These are phyloP conservation scores for Mycena crocata DNA, from an alignment of 768 basidiomycete species.

Conservation along the genomic window DNA sequence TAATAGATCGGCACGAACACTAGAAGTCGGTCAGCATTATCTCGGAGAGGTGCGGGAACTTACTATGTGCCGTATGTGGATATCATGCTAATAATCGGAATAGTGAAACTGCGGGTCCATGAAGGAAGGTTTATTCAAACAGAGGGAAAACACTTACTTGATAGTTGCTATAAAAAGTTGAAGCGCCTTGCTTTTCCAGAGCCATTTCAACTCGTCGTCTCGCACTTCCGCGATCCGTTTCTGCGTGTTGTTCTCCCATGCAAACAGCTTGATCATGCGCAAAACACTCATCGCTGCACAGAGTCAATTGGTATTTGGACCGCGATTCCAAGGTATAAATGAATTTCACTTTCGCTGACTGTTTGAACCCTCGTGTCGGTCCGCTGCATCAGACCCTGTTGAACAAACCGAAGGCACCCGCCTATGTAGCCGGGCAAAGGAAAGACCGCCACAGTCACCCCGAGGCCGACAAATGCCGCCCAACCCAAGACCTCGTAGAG, in stretches of 20 bases:
- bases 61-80: constrained; percentile 72
- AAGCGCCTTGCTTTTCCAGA: constrained; percentile 65
- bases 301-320: constrained; percentile 12
- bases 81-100: constrained; percentile 75
- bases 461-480: constrained; percentile 70
- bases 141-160: constrained; percentile 48
- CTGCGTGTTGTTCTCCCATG: constrained; percentile 69
- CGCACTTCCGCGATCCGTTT: constrained; percentile 65
- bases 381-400: constrained; percentile 62
- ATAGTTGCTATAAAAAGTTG: constrained; percentile 56
- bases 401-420: constrained; percentile 57
- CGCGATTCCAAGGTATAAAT: constrained; percentile 30
- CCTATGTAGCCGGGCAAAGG: constrained; percentile 71
- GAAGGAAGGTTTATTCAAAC: not conserved
- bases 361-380: constrained; percentile 70
- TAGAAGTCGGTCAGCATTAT: not conserved
- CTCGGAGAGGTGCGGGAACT: constrained; percentile 31
- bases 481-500: constrained; percentile 61
- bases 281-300: constrained; percentile 66
- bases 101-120: constrained; percentile 55
- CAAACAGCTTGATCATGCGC: constrained; percentile 80
- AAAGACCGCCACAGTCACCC: constrained; percentile 60
- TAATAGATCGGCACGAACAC: constrained; percentile 23
- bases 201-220: constrained; percentile 68
- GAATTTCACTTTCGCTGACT: constrained; percentile 67